Conservation (phyloP, 2,329 filamentous ascomycete species). For the Tetracladium maxilliforme region DNA sequence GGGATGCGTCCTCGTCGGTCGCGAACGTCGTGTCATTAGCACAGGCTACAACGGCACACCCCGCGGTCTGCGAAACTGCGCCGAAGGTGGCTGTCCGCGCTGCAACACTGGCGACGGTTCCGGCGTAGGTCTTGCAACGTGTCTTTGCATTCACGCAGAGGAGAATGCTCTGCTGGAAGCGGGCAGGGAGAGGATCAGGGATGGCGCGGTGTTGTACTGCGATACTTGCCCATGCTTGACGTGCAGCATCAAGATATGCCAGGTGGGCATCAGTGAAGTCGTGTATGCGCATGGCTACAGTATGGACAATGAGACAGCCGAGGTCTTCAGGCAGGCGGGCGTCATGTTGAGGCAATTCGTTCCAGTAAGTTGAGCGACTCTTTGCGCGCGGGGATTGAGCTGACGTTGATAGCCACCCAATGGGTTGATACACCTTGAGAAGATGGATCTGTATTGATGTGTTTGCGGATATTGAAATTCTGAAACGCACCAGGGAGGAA, state of each 20-base stretch:
- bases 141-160: constrained; percentile 93
- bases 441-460: constrained; percentile 8
- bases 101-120: constrained; percentile 64
- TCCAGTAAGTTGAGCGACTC: constrained; percentile 40
- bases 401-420: constrained; percentile 42
- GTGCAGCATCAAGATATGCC: constrained; percentile 96
- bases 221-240: constrained; percentile 95
- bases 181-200: constrained; percentile 75
- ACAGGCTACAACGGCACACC: constrained; percentile 99
- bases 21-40: constrained; percentile 73
- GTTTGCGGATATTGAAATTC: no score
- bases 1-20: constrained; percentile 83
- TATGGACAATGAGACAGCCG: constrained; percentile 77
- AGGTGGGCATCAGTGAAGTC: constrained; percentile 90
- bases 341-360: constrained; percentile 78
- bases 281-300: constrained; percentile 90
- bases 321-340: constrained; percentile 70
- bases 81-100: constrained; percentile 75
- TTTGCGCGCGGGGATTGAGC: constrained; percentile 4
- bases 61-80: constrained; percentile 75
- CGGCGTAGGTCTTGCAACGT: constrained; percentile 68
- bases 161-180: constrained; percentile 95
- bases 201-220: constrained; percentile 76
- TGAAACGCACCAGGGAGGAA: no score
- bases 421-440: constrained; percentile 47